Base-by-base conservation (phyloP, 257 asterid genomes). In the Avicennia marina region DNA sequence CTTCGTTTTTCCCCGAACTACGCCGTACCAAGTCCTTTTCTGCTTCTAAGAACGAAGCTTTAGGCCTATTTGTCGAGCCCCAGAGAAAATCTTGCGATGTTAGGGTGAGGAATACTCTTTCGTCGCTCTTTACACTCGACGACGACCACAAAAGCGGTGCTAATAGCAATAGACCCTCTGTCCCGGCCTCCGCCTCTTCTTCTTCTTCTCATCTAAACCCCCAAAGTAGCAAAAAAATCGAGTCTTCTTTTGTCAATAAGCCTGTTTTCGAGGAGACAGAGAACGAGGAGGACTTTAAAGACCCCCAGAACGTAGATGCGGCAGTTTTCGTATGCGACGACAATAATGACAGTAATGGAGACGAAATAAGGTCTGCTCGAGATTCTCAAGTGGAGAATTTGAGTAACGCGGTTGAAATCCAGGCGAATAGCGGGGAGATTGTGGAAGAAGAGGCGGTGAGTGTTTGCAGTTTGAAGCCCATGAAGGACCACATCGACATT, bases 81-180 rank as follows among this genome's bases (percentile, higher is more conserved):
- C 94, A 85, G 75, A 75, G 96, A 22, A 91, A 85, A 67, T 88
- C 96, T 34, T 88, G 96, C 72, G 96, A 91, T 76, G 98, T 91
- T 42, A 75, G 96, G 32, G 95, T 38, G 16, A 80, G 95, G 17
- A 81, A 58, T 53, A 85, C 96, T 3, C 91, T 90, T 4, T 87
- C 83, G 79, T 53, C 86, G 7, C 81, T 90, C 8, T 83, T 91
- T 64, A 46, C 85, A 3, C 71, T 72, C 58, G 95, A 88, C 67
- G 84, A 79, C 74, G 95, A 70, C 38, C 39, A 60, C 20, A 83
- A 78, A 51, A 22, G 24, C 25, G 62, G 59, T 47, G 32, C 38
- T 45, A 48, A 19, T 16, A 44, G 20, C 13, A 20, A 16, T 21
- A 70, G 57, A 19, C 65, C 62, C 38, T 48, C 58, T 13, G 55